Conservation (phyloP, 208 protist species). For the Trypanosoma avium region DNA sequence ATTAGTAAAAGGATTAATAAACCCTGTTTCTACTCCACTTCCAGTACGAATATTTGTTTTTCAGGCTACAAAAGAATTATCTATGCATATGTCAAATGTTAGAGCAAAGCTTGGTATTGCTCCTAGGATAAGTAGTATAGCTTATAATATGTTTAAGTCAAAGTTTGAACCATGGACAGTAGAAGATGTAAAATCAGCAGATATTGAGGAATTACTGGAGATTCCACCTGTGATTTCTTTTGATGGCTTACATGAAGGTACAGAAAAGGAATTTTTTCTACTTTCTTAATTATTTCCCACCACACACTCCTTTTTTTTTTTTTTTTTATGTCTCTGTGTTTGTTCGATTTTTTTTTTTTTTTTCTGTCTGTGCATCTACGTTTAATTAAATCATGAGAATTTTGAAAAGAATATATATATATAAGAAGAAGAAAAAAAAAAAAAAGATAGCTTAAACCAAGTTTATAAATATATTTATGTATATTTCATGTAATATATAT, state of each 20-base stretch:
- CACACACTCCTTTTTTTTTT: background rate
- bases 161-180: slow-evolving; percentile 36
- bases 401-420: background rate
- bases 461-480: no score
- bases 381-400: background rate
- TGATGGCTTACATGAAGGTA: slow-evolving; percentile 36
- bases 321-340: background rate
- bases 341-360: background rate
- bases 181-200: slow-evolving; percentile 32
- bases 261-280: slow-evolving; percentile 39
- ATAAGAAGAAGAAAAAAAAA: background rate
- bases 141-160: slow-evolving; percentile 58
- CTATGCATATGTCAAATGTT: slow-evolving; percentile 80
- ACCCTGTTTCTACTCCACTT: slow-evolving; percentile 1
- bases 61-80: slow-evolving; percentile 43
- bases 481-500: no score
- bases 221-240: slow-evolving; percentile 60
- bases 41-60: slow-evolving; percentile 79
- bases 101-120: slow-evolving; percentile 40
- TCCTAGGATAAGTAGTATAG: slow-evolving; percentile 46
- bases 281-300: slow-evolving; percentile 25
- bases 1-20: slow-evolving; percentile 31
- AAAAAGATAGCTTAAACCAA: slow-evolving; percentile 2
- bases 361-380: background rate
- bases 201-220: slow-evolving; percentile 44